Conservation (phyloP, 1,284 basidiomycete species). For the Neonothopanus nambi region DNA sequence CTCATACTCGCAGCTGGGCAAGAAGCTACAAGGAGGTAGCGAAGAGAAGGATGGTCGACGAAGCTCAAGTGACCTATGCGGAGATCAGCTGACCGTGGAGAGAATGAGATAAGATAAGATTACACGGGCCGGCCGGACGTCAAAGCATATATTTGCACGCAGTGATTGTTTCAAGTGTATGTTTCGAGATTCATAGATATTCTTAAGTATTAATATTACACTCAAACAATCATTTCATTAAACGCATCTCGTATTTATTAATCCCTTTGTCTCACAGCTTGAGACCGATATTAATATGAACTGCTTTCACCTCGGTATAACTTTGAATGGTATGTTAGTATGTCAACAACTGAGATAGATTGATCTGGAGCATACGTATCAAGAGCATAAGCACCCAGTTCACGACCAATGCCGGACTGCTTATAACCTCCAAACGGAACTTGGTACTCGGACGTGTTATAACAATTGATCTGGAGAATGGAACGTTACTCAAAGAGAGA, state of each 20-base stretch:
- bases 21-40: too few species aligned
- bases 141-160: too few species aligned
- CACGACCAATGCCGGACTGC: constrained; percentile 74
- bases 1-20: too few species aligned
- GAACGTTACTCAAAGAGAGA: neutral
- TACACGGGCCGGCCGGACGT: too few species aligned
- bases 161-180: too few species aligned
- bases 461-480: constrained; percentile 58
- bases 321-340: constrained; percentile 36
- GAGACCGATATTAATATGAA: constrained; percentile 66
- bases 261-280: constrained; percentile 19
- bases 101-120: too few species aligned
- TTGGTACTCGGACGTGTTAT: constrained; percentile 55
- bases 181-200: too few species aligned
- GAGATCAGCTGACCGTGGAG: too few species aligned
- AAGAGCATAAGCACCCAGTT: constrained; percentile 76
- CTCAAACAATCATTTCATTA: too few species aligned
- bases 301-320: constrained; percentile 76
- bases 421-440: constrained; percentile 84
- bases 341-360: constrained; percentile 5
- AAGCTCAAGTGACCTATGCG: too few species aligned
- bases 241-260: neutral
- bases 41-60: too few species aligned
- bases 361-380: constrained; percentile 37
- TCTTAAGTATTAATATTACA: too few species aligned